A percentile compares a stretch with the other conserved stretches of the same genome.
phyloP scores from a whole-genome alignment of 2,329 filamentous ascomycete species.

The Colletotrichum tropicicola region DNA sequence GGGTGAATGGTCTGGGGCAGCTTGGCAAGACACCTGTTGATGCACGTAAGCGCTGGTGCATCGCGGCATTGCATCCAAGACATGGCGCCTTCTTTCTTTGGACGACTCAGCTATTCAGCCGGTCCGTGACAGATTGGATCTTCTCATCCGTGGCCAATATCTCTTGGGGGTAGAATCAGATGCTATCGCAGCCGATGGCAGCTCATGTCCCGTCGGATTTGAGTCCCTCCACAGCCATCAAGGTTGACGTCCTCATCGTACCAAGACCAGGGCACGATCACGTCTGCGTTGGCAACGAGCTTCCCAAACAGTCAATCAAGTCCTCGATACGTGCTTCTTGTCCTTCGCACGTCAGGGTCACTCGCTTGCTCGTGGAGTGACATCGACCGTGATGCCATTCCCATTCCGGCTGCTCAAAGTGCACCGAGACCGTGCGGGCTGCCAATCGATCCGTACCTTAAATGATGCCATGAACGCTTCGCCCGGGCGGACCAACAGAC shows the following conservation, averaged over 20 bases:
- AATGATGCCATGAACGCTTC: background rate
- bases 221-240: background rate
- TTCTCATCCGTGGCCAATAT: background rate
- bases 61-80: background rate
- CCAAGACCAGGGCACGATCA: too few species aligned
- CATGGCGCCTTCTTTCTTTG: background rate
- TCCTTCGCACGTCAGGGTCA: background rate
- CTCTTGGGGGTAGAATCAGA: background rate
- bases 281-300: background rate
- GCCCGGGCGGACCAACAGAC: background rate
- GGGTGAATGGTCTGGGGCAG: background rate
- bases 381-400: background rate
- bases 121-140: background rate
- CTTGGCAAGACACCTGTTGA: background rate
- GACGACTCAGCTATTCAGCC: background rate
- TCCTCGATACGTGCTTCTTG: background rate
- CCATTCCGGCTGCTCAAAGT: background rate
- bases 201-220: too few species aligned
- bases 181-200: background rate
- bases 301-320: slow-evolving; percentile 9
- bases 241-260: too few species aligned
- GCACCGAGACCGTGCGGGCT: background rate
- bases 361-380: too few species aligned
- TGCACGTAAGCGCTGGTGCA: slow-evolving; percentile 4
- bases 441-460: background rate